phyloP scores from a whole-genome alignment of 768 basidiomycete species.

The Lentinus tigrinus region DNA sequence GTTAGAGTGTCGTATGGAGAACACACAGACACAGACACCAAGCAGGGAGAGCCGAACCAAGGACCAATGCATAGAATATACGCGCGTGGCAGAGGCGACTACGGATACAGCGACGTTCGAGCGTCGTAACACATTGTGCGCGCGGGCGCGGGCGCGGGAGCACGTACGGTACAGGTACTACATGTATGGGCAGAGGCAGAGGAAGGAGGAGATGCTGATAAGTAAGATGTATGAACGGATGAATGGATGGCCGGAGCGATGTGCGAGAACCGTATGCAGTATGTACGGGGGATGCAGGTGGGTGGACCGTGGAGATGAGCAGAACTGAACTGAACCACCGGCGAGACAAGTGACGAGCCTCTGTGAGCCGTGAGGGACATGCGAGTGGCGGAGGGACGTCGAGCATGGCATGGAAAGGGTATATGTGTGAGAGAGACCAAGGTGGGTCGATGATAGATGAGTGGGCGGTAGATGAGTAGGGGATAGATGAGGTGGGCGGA shows the following conservation, averaged over 20 bases:
- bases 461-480: too few species aligned
- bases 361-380: too few species aligned
- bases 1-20: neutral
- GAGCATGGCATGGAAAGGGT: neutral
- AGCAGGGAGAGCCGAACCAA: too few species aligned
- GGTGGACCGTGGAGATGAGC: too few species aligned
- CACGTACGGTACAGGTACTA: neutral
- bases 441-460: too few species aligned
- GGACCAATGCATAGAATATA: constrained; percentile 7
- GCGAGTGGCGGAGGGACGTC: neutral
- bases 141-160: neutral
- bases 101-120: constrained; percentile 12
- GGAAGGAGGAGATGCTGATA: neutral
- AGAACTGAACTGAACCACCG: too few species aligned
- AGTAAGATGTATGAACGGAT: neutral
- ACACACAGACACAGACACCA: neutral
- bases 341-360: too few species aligned
- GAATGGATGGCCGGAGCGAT: neutral
- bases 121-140: neutral
- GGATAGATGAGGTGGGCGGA: too few species aligned
- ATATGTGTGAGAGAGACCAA: neutral
- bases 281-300: constrained; percentile 6
- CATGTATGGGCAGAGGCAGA: too few species aligned
- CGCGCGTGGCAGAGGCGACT: constrained; percentile 11
- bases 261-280: too few species aligned